Base-by-base conservation (phyloP, 2,329 filamentous ascomycete species). In the Davidsoniella neocaledoniae region DNA sequence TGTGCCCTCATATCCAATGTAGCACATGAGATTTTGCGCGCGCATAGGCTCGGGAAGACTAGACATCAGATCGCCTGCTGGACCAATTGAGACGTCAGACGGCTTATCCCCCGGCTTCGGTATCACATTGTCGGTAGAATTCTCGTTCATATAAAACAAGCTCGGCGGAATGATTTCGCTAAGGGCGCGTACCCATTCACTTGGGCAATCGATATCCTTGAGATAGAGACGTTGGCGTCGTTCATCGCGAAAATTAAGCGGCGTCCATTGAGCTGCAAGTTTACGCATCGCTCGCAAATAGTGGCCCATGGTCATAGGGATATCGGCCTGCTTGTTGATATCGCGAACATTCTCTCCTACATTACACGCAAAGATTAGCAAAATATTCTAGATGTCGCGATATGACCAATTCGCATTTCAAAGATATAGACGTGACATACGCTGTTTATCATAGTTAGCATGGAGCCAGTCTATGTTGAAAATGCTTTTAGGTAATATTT, bases 11-110 rank as follows among this genome's bases (percentile, higher is more conserved):
- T 96, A 90, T 0, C 91, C 91, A 58, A 96, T 82, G 59, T 98
- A 98, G 62, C 90, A 96, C 91, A 95, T 95, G 57, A 98, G 71
- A 55, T 98, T 98, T 60, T 94, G 81, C 0, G 91, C 91, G 45
- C 87, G 81, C 86, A 95, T 95, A 40, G 82, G 77, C 41, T 73
- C 68, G 0, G 87, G 86, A 4, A 98, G 72, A 58, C 83, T 88
- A 61, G 87, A 94, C 91, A 98, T 98, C 33, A 98, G 66, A 60
- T 98, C 91, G 5, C 90, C 90, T 2, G 87, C 82, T 43, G 79
- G 76, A 2, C 81, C 83, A 46, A 80, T 73, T 0, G 72, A 72
- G n/a, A 64, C 69, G 41, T 73, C 73, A 39, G 23, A 70, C 64
- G 46, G 71, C 67, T 36, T 72, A 71, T 2, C 63, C 54, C 3